A percentile compares a stretch with the other conserved stretches of the same genome.
Conservation (phyloP, 257 asterid species). For the Vinca minor region DNA sequence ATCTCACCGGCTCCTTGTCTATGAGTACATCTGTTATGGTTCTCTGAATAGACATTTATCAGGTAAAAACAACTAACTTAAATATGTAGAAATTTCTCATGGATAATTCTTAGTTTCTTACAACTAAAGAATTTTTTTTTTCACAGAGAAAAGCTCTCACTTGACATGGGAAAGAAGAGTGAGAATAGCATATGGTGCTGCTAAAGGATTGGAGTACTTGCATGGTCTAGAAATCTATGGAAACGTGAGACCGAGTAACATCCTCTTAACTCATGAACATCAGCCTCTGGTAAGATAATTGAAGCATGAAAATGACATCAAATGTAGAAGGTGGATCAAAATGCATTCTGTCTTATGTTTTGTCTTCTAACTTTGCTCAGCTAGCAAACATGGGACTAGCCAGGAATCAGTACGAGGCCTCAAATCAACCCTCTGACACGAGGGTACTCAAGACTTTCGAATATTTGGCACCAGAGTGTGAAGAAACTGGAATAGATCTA, state of each 20-base stretch:
- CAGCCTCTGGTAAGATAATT: conserved; percentile 43
- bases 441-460: conserved; percentile 42
- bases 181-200: conserved; percentile 37
- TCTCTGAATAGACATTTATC: conserved; percentile 41
- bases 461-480: conserved; percentile 54
- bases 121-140: neutral
- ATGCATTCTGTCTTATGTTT: neutral
- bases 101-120: neutral
- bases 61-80: conserved; percentile 16
- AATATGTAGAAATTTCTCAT: neutral
- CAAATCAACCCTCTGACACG: conserved; percentile 26
- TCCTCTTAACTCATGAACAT: conserved; percentile 50
- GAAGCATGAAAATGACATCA: neutral
- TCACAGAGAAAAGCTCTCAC: conserved; percentile 28
- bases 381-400: conserved; percentile 39
- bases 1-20: conserved; percentile 34
- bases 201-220: conserved; percentile 41
- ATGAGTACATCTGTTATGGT: conserved; percentile 42
- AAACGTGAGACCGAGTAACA: conserved; percentile 45
- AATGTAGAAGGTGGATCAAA: neutral
- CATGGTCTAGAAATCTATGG: conserved; percentile 40
- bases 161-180: conserved; percentile 49
- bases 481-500: conserved; percentile 36
- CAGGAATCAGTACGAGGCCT: conserved; percentile 37
- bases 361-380: conserved; percentile 18